A percentile compares a stretch with the other conserved stretches of the same genome.
Evolutionary conservation across 352 stramenopile species (phyloP).

Genomic region (Elongisporangium undulatum): DNA sequence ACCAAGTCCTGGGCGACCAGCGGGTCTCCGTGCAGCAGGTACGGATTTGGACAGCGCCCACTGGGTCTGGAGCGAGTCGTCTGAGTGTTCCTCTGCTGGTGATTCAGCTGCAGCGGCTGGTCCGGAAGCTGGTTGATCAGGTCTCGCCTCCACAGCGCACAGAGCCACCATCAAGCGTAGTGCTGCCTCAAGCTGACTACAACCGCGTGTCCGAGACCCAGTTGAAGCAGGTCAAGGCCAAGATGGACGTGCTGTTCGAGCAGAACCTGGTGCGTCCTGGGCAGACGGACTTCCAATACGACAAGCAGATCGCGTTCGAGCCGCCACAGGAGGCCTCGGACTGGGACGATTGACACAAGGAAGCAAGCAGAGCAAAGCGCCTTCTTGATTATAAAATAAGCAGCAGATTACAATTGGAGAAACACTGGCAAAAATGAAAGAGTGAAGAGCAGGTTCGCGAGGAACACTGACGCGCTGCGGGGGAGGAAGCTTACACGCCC

Average conservation of each 20-base stretch:
- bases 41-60: neutral
- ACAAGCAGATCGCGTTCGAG: conserved; percentile 61
- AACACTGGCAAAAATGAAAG: neutral
- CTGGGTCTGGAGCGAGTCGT: neutral
- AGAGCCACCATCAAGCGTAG: conserved; percentile 1
- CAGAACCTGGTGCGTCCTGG: conserved; percentile 56
- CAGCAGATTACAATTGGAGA: conserved; percentile 31
- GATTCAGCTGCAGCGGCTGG: conserved; percentile 40
- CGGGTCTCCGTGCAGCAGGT: conserved; percentile 50
- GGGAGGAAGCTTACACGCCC: conserved; percentile 47
- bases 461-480: neutral
- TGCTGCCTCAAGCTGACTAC: conserved; percentile 66
- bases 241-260: conserved; percentile 69
- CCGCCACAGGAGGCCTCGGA: conserved; percentile 39
- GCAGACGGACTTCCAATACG: conserved; percentile 54
- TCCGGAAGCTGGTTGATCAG: conserved; percentile 32
- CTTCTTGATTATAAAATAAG: conserved; percentile 47
- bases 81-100: neutral
- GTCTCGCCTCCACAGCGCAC: neutral
- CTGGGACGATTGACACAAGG: conserved; percentile 49
- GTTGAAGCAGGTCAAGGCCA: conserved; percentile 58
- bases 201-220: conserved; percentile 75
- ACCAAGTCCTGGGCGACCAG: conserved; percentile 25
- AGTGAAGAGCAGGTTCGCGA: neutral
- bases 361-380: conserved; percentile 3